A percentile compares a stretch with the other conserved stretches of the same genome.
phyloP scores from a whole-genome alignment of 2,329 filamentous ascomycete genomes.

The Fusarium kyushuense region DNA sequence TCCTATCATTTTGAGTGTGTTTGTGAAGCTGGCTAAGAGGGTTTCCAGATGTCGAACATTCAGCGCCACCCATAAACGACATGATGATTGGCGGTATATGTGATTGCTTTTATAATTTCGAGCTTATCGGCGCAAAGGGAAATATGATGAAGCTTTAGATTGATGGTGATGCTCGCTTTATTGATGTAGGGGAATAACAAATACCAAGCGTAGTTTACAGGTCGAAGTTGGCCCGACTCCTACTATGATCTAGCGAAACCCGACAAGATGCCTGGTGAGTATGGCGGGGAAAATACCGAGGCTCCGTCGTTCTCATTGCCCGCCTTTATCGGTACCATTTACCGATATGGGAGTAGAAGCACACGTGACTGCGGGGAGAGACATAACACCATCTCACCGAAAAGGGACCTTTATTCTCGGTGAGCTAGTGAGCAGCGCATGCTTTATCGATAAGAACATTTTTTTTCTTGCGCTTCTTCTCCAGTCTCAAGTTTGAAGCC shows the following conservation, averaged over 20 bases:
- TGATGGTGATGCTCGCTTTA: constrained; percentile 6
- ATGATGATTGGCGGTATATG: constrained; percentile 62
- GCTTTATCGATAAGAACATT: constrained; percentile 53
- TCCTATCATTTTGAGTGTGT: constrained; percentile 96
- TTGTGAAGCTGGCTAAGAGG: constrained; percentile 98
- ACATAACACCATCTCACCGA: constrained; percentile 16
- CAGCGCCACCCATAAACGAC: constrained; percentile 95
- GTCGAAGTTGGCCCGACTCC: constrained; percentile 30
- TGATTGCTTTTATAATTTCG: constrained; percentile 15
- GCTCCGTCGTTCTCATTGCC: constrained; percentile 40
- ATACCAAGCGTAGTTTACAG: constrained; percentile 25
- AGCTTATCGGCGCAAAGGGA: constrained; percentile 5
- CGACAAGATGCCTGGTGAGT: constrained; percentile 24
- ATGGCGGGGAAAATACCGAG: constrained; percentile 50
- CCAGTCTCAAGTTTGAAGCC: constrained; percentile 9
- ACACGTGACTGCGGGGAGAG: constrained; percentile 54
- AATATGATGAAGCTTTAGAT: background rate
- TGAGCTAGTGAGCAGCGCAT: constrained; percentile 19
- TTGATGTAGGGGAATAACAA: constrained; percentile 5
- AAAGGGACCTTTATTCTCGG: constrained; percentile 12
- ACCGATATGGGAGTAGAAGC: constrained; percentile 19
- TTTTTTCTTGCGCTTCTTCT: constrained; percentile 48
- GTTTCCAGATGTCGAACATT: constrained; percentile 96
- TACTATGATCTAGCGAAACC: constrained; percentile 26
- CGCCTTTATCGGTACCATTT: constrained; percentile 26